Evolutionary conservation across 768 basidiomycete genomes (phyloP), one percentile per base, ranked within the genome.

Genomic region (Pleurotus ostreatus): DNA sequence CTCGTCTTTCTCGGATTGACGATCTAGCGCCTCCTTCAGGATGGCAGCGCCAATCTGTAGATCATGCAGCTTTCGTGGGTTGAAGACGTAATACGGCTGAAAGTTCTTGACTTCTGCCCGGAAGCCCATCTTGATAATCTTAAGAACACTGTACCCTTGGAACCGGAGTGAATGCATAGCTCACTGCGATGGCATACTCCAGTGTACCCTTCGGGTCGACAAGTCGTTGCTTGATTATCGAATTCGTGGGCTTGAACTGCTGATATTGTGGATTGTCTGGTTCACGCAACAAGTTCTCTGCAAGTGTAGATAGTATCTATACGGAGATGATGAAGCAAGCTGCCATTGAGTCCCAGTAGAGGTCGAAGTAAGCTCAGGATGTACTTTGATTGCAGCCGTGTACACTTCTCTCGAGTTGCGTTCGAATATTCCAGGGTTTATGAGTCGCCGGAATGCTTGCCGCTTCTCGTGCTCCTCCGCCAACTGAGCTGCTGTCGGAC

Each of bases 131-230:
- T 92, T 45, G 53, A 59, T 62, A 49, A 60, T 43, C 47, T 46
- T 49, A 51, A 43, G 56, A 34, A 49, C 25, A 52, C 51, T 54
- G 26, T 47, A 37, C 12, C 51, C 23, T 53, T 49, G 18, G 16
- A 60, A 30, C 16, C n/a, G 51, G 8, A n/a, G 25, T 2, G 13
- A 23, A 16, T 25, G 15, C 52, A 45, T 39, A 41, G 77, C 87
- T 69, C 26, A 89, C 91, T 63, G 81, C 88, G 41, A 89, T 76
- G 0, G 88, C 89, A 71, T 88, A 93, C 66, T 94, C 91, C 39
- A 94, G 71, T 0, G 88, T 78, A 2, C 91, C 88, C 73, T 86
- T 82, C 12, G 83, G 83, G 40, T 90, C 80, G 13, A 94, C 78
- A 26, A 93, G 66, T 58, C 82, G 71, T 13, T 78, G 75, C 71